Conservation (phyloP, 2,329 filamentous ascomycete species). For the Exophiala sideris region DNA sequence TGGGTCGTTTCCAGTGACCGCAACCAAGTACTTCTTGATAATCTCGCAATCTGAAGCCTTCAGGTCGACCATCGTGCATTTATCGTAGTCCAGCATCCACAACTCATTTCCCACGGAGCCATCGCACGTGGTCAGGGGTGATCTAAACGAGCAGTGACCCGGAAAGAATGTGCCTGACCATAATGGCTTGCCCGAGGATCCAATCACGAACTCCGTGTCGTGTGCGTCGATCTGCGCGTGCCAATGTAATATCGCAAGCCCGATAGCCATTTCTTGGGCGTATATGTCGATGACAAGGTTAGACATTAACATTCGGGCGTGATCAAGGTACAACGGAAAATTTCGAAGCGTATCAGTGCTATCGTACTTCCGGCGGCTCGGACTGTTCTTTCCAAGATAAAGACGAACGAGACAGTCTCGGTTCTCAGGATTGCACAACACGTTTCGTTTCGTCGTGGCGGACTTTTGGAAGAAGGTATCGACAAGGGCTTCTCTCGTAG, state of each 20-base stretch:
- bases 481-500: conserved; percentile 2
- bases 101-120: conserved; percentile 5
- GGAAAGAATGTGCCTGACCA: no score
- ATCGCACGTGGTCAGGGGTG: no score
- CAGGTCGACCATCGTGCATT: conserved; percentile 8
- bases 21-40: conserved; percentile 15
- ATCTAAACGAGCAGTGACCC: no score
- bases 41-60: background rate
- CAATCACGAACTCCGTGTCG: conserved; percentile 23
- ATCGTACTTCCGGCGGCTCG: conserved; percentile 4
- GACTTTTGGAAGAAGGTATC: conserved; percentile 5
- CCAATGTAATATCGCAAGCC: conserved; percentile 21
- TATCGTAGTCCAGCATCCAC: conserved; percentile 22
- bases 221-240: conserved; percentile 13
- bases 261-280: conserved; percentile 21
- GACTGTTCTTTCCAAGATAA: conserved; percentile 13
- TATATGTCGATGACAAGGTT: conserved; percentile 13
- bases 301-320: conserved; percentile 5
- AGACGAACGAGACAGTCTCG: conserved; percentile 15
- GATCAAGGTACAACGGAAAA: conserved; percentile 19
- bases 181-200: conserved; percentile 1
- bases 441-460: background rate
- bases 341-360: conserved; percentile 14
- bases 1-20: conserved; percentile 22
- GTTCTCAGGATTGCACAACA: conserved; percentile 6